Conservation (phyloP, 2,329 filamentous ascomycete genomes). For the Anisogramma anomala region DNA sequence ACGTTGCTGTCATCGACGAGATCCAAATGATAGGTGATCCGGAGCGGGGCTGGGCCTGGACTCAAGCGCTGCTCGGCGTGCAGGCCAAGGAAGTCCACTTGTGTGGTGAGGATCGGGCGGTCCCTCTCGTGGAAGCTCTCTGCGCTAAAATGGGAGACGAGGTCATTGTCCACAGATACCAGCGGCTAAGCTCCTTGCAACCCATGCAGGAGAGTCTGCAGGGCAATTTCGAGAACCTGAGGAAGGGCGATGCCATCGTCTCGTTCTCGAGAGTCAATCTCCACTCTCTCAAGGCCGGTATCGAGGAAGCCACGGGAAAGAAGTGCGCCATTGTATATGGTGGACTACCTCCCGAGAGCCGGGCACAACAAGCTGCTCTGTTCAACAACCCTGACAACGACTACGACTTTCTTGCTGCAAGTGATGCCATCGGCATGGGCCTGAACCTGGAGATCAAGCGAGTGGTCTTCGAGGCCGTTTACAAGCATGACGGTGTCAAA, state of each 20-base stretch:
- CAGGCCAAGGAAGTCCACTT: conserved; percentile 83
- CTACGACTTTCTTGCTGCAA: conserved; percentile 88
- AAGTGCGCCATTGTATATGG: conserved; percentile 92
- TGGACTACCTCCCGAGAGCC: conserved; percentile 78
- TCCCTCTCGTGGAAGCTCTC: conserved; percentile 66
- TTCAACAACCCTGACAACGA: conserved; percentile 96
- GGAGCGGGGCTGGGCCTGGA: conserved; percentile 89
- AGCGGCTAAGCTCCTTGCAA: conserved; percentile 68
- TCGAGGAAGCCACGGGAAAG: conserved; percentile 64
- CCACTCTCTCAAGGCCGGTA: conserved; percentile 64
- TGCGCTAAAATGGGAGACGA: conserved; percentile 73
- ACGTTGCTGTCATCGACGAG: conserved; percentile 94
- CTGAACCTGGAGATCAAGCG: conserved; percentile 87
- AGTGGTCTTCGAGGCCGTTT: conserved; percentile 69
- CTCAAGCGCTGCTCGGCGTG: conserved; percentile 74
- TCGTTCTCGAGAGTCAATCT: conserved; percentile 74
- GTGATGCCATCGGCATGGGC: conserved; percentile 95
- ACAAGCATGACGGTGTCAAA: conserved; percentile 56
- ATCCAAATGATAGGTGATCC: conserved; percentile 88
- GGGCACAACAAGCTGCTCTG: conserved; percentile 77
- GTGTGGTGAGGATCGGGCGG: conserved; percentile 77
- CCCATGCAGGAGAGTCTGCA: conserved; percentile 52
- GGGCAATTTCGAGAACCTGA: conserved; percentile 52
- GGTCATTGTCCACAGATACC: conserved; percentile 68
- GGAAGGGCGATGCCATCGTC: conserved; percentile 86